Conservation (phyloP, 1,139 yeast genomes). For the Yamadazyma conglobata region DNA sequence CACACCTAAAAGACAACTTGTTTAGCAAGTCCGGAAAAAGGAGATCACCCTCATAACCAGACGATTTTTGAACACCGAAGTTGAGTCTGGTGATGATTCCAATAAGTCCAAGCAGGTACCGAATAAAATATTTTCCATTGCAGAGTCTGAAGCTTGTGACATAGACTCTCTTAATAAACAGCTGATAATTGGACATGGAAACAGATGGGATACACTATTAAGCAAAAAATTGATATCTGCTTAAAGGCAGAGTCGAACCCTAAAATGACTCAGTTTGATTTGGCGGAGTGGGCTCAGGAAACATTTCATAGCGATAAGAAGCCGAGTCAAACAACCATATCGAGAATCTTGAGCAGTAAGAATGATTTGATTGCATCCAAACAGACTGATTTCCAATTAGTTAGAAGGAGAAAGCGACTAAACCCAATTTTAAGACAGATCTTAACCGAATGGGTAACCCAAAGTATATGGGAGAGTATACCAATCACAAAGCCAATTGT, state of each 20-base stretch:
- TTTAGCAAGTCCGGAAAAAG: background rate
- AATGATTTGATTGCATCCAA: constrained; percentile 56
- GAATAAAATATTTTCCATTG: too few relatives aligned
- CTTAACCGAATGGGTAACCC: constrained; percentile 66
- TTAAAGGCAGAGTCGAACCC: constrained; percentile 65
- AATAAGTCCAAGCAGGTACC: too few relatives aligned
- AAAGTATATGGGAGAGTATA: constrained; percentile 63
- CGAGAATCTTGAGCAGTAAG: constrained; percentile 56
- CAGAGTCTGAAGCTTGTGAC: too few relatives aligned
- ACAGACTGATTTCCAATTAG: constrained; percentile 53
- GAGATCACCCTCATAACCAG: constrained; percentile 2
- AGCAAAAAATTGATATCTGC: constrained; percentile 65
- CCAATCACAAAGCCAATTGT: constrained; percentile 64
- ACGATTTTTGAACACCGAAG: constrained; percentile 4
- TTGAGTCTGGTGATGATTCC: constrained; percentile 13
- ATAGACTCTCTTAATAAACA: too few relatives aligned
- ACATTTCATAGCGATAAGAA: constrained; percentile 50
- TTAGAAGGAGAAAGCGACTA: constrained; percentile 52
- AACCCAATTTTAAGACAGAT: constrained; percentile 57
- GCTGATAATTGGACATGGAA: too few relatives aligned
- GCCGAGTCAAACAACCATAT: constrained; percentile 68
- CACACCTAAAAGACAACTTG: too few relatives aligned
- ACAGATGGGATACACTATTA: constrained; percentile 62
- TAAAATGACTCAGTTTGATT: constrained; percentile 63
- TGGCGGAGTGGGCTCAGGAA: constrained; percentile 62